A percentile compares a stretch with the other conserved stretches of the same genome.
These are phyloP conservation scores for Dactylorhiza incarnata DNA, from an alignment of 106 monocot species.

Conservation along the genomic window DNA sequence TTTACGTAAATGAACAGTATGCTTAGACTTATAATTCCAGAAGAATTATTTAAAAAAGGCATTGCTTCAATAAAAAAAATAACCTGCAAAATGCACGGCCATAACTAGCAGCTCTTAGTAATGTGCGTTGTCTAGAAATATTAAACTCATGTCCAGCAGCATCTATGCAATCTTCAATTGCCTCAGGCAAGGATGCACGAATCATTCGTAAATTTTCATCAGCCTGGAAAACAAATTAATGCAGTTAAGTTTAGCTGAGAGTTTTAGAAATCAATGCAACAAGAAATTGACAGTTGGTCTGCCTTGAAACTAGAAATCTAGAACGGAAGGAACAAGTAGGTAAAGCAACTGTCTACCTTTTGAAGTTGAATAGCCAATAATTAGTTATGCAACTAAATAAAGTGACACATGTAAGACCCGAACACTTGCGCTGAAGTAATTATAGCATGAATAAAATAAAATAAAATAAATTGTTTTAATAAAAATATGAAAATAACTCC, in stretches of 20 bases:
- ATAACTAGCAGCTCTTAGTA: constrained; percentile 96
- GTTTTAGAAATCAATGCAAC: background rate
- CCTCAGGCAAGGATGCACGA: constrained; percentile 63
- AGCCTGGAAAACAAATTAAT: constrained; percentile 45
- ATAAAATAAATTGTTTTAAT: too few species aligned
- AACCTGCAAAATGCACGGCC: constrained; percentile 98
- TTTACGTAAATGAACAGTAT: background rate
- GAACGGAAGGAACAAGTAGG: background rate
- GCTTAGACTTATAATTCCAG: background rate
- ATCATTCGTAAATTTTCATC: constrained; percentile 89
- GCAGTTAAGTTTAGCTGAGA: too few species aligned
- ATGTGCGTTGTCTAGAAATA: constrained; percentile 68
- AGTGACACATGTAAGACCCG: too few species aligned
- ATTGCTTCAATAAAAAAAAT: background rate
- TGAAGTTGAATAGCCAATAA: background rate
- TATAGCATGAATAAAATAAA: too few species aligned
- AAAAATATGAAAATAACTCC: too few species aligned
- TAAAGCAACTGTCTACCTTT: background rate
- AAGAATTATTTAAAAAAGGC: background rate
- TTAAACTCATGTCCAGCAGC: constrained; percentile 98
- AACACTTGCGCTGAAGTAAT: too few species aligned
- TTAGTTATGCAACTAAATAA: background rate
- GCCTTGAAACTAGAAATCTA: background rate
- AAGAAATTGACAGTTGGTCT: background rate
- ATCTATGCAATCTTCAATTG: constrained; percentile 91